Conservation (phyloP, 2,329 filamentous ascomycete species). For the Didymella lethalis region DNA sequence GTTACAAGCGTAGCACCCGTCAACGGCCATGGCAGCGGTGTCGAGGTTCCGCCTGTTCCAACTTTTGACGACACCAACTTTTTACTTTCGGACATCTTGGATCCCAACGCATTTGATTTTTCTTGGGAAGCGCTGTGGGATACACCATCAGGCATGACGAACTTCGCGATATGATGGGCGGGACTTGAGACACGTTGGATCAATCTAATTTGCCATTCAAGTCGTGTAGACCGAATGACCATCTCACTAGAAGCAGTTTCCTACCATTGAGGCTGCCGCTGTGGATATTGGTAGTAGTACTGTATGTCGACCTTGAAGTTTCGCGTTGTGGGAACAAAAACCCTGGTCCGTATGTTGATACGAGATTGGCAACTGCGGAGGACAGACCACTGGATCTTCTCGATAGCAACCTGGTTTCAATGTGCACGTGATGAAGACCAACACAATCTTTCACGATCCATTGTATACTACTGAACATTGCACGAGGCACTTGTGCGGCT, state of each 20-base stretch:
- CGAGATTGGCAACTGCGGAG: not conserved
- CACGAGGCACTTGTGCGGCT: not conserved
- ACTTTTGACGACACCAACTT: constrained; percentile 43
- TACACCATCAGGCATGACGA: constrained; percentile 46
- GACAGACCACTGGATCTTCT: not conserved
- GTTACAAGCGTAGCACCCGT: constrained; percentile 20
- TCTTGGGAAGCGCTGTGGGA: constrained; percentile 50
- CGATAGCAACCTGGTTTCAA: too few relatives aligned
- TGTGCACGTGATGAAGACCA: not conserved
- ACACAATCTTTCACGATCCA: not conserved
- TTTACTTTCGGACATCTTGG: constrained; percentile 42
- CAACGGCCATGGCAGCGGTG: constrained; percentile 14
- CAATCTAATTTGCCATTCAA: not conserved
- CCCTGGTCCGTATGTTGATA: not conserved
- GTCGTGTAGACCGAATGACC: not conserved
- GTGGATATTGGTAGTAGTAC: not conserved
- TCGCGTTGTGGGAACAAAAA: too few relatives aligned
- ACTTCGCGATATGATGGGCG: constrained; percentile 32
- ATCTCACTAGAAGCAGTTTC: not conserved
- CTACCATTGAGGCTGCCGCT: not conserved
- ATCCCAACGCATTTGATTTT: constrained; percentile 48
- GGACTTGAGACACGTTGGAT: not conserved
- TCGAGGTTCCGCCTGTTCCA: constrained; percentile 22
- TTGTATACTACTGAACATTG: not conserved
- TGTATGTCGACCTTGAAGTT: not conserved